Evolutionary conservation across 116 monocot genomes (phyloP), one percentile per base, ranked within the genome.

Genomic region (Dioscorea cayenensis): DNA sequence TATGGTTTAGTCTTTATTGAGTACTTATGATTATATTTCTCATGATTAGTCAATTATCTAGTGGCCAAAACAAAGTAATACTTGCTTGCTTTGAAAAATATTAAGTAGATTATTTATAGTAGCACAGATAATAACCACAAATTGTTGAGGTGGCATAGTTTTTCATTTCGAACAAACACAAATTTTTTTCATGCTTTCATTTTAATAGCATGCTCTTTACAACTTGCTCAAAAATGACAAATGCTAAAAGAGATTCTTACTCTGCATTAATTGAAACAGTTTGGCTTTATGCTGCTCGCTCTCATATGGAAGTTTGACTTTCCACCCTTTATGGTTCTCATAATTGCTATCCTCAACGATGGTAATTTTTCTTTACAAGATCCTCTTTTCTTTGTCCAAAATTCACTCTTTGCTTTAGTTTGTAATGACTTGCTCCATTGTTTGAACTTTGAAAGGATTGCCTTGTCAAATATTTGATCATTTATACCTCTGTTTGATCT

Each of bases 311-410:
- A 94, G 76, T 99, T 99, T 58, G 99, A 99, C 67, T 99, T 99
- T 73, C 94, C 99, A 67, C 99, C 99, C 9, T 99, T 99, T 72
- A 99, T 99, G 99, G 99, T 99, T 75, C 87, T 99, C 23, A 99
- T 99, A 73, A 99, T 99, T 60, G 99, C 99, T 12, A 99, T 99
- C 59, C 87, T 99, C 23, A 99, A 99, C 80, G 99, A 99, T 72
- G 99, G 99, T 97, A 77, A 72, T 72, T 21, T 9, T 25, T 5
- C 36, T 72, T 73, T 14, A 62, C 20, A 62, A 9, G 7, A 23
- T 20, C 18, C 21, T 55, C 55, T 19, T 55, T 55, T 55, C 19
- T n/a, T 16, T 55, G n/a, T n/a, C 55, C 16, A 55, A 55, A 55
- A 55, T 55, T 11, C n/a, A 0, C 12, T 12, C 5, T 38, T 52